Percentiles rank a stretch among this genome's conserved stretches.
Conservation (phyloP, 2,329 filamentous ascomycete genomes). For the Rugonectria rugulosa region DNA sequence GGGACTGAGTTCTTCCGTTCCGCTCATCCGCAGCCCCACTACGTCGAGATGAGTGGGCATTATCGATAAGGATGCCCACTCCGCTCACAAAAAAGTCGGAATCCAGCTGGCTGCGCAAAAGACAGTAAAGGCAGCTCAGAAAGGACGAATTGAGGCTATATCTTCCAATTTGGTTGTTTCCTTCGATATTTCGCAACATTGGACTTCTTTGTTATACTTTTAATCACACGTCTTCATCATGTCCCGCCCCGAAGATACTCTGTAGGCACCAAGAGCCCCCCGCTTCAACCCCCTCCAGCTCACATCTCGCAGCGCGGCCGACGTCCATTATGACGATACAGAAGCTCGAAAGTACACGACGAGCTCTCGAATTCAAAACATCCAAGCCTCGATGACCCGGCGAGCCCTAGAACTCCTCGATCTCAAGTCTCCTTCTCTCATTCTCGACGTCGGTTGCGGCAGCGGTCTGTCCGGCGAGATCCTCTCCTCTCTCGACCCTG, state of each 20-base stretch:
- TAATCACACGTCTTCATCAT: conserved; percentile 59
- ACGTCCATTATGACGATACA: conserved; percentile 96
- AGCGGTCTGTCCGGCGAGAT: conserved; percentile 95
- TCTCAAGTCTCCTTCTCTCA: conserved; percentile 79
- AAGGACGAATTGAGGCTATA: too few species aligned
- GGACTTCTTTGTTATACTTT: not conserved
- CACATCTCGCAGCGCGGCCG: conserved; percentile 73
- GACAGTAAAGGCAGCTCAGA: too few species aligned
- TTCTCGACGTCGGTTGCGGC: conserved; percentile 97
- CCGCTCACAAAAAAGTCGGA: conserved; percentile 38
- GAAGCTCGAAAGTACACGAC: conserved; percentile 99
- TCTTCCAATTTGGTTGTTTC: too few species aligned
- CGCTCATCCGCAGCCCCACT: not conserved
- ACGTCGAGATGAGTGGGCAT: not conserved
- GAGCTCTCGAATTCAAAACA: conserved; percentile 91
- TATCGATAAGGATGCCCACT: conserved; percentile 40
- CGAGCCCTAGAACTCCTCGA: conserved; percentile 91
- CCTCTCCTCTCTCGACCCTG: conserved; percentile 72
- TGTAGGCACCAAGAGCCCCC: conserved; percentile 62
- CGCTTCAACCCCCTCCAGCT: conserved; percentile 36
- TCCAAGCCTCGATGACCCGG: conserved; percentile 93
- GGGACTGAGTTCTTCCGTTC: conserved; percentile 16
- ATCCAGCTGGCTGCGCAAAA: conserved; percentile 15
- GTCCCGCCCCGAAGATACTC: conserved; percentile 95
- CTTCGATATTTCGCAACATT: too few species aligned